phyloP scores from a whole-genome alignment of 140 eudicot genomes.

The Artemisia princeps region DNA sequence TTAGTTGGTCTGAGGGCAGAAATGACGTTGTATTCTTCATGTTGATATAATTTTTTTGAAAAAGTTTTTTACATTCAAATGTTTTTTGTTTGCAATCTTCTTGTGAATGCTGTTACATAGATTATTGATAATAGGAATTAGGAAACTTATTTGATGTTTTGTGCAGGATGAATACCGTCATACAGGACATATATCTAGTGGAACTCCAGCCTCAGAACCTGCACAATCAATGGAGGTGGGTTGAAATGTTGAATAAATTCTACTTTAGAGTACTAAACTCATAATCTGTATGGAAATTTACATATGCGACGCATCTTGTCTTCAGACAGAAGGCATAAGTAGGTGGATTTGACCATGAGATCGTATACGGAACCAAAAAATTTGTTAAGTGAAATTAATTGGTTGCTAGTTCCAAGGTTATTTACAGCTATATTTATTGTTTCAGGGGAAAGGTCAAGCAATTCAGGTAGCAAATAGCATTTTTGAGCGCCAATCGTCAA shows the following conservation, averaged over 20 bases:
- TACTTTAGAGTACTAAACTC: background rate
- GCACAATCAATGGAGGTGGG: conserved; percentile 24
- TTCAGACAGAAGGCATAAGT: background rate
- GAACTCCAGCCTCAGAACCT: conserved; percentile 17
- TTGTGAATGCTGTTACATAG: conserved; percentile 14
- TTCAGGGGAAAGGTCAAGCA: conserved; percentile 43
- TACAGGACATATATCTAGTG: conserved; percentile 20
- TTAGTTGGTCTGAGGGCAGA: background rate
- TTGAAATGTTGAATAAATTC: background rate
- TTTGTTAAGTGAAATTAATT: background rate
- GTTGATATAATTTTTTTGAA: conserved; percentile 7
- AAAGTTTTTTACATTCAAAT: conserved; percentile 2
- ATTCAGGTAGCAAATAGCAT: conserved; percentile 54
- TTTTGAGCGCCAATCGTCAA: conserved; percentile 47
- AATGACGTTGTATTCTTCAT: background rate
- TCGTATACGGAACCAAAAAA: too few species aligned
- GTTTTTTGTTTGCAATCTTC: conserved; percentile 9
- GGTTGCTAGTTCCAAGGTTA: background rate
- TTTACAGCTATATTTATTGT: conserved; percentile 13
- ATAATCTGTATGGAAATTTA: background rate
- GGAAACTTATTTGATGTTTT: conserved; percentile 13
- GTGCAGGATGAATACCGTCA: conserved; percentile 47
- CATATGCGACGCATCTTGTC: background rate
- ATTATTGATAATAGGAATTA: conserved; percentile 15
- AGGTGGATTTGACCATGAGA: too few species aligned